These are phyloP conservation scores for Rhynchospora pubera DNA, from an alignment of 176 grass and related monocot genomes.

Conservation along the genomic window DNA sequence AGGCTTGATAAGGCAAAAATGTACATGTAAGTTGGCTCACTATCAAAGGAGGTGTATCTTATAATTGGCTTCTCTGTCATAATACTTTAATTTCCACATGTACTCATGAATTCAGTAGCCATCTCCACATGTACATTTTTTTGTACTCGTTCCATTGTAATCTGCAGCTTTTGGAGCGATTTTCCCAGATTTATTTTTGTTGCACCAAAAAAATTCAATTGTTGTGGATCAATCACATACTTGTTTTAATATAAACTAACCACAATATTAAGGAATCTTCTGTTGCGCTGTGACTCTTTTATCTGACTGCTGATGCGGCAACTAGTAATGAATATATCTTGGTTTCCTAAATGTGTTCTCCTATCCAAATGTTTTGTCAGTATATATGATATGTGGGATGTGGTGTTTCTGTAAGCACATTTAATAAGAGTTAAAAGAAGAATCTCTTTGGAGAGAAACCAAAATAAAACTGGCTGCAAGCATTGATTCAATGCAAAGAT, in stretches of 20 bases:
- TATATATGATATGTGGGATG: neutral
- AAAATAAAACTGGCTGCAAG: neutral
- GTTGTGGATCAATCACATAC: too few species aligned
- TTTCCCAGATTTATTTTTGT: neutral
- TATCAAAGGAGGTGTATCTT: too few species aligned
- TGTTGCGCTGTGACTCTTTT: neutral
- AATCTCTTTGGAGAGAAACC: neutral
- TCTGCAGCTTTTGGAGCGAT: too few species aligned
- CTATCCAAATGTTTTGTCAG: neutral
- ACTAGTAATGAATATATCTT: neutral
- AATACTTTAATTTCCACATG: too few species aligned
- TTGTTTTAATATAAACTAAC: neutral
- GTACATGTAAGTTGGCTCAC: too few species aligned
- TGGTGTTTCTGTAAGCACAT: neutral
- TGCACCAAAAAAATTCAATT: neutral
- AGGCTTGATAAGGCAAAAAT: too few species aligned
- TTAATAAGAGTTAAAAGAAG: neutral
- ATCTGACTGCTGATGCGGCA: neutral
- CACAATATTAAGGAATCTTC: neutral
- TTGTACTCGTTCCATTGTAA: too few species aligned
- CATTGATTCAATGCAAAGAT: neutral
- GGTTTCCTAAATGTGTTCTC: neutral
- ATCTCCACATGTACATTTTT: too few species aligned
- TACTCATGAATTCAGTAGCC: too few species aligned
- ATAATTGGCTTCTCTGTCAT: too few species aligned